phyloP scores from a whole-genome alignment of 2,329 filamentous ascomycete species.

The Monosporascus sp. region DNA sequence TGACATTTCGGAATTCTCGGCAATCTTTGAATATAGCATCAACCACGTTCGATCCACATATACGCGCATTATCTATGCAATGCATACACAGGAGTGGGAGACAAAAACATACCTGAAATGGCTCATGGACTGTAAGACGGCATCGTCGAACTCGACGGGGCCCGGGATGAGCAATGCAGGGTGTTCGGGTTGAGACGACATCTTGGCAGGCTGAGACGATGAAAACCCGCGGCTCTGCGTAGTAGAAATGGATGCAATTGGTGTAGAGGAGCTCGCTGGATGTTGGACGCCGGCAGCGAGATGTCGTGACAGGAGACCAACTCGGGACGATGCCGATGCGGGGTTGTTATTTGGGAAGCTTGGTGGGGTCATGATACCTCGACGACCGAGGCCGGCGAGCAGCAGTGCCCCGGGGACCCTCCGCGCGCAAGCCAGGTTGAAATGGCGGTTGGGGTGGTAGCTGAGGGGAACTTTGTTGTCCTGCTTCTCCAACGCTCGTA shows the following conservation, averaged over 20 bases:
- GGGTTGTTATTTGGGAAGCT: slow-evolving; percentile 12
- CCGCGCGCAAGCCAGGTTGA: slow-evolving; percentile 4
- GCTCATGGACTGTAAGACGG: slow-evolving; percentile 88
- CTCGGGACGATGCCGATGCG: slow-evolving; percentile 17
- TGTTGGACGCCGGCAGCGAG: slow-evolving; percentile 11
- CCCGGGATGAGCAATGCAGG: slow-evolving; percentile 88
- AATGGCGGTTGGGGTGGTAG: not conserved
- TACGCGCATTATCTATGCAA: not conserved
- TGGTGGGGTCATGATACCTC: not conserved
- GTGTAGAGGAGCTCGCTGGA: slow-evolving; percentile 9
- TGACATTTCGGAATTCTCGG: no score
- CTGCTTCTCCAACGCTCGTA: not conserved
- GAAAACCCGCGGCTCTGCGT: slow-evolving; percentile 24
- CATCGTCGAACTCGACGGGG: slow-evolving; percentile 98
- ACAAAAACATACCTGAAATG: slow-evolving; percentile 67
- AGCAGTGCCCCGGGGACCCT: slow-evolving; percentile 20
- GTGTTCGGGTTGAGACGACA: slow-evolving; percentile 59
- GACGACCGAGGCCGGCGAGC: slow-evolving; percentile 9
- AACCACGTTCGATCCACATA: not conserved
- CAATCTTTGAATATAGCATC: no score
- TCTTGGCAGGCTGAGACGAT: slow-evolving; percentile 30
- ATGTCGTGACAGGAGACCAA: slow-evolving; percentile 24
- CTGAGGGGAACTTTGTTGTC: not conserved
- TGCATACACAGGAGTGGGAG: slow-evolving; percentile 5
- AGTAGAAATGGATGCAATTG: slow-evolving; percentile 22